Evolutionary conservation across 805 yeast genomes (phyloP), one percentile per base, ranked within the genome.

Genomic region (Starmerella apicola): DNA sequence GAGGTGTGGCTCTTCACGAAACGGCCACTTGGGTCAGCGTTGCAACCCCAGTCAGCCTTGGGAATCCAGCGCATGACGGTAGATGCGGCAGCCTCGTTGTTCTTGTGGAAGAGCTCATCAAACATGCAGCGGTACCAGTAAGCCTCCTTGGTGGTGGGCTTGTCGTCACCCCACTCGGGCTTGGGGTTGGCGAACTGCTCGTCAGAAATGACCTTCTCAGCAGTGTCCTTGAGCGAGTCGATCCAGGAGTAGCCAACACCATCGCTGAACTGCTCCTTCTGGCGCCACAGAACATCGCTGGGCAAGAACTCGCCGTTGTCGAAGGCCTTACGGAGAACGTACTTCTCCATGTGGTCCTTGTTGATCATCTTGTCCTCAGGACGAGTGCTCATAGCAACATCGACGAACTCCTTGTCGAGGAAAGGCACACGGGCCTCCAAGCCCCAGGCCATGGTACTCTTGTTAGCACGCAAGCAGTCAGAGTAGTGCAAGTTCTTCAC

Each of bases 181-280:
- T 84, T 86, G 55, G 95, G 95, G 59, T 70, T 69, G 49, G 82
- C 83, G 51, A 91, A 72, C 66, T 84, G 78, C 68, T 86, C 98
- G 60, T 91, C 98, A 32, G 85, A 61, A 46, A 91, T 81, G 41
- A 73, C 71, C 53, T 71, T 71, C 64, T 85, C 94, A 46, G 98
- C 97, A 37, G 91, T 73, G 51, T 91, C 98, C 72, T 91, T 91
- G 60, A 91, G 74, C 41, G 94, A 85, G 63, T 91, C 99, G 58
- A 91, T 91, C 99, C 99, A 91, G 12, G 95, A 84, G 73, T 91
- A 91, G 50, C 99, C 99, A 44, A 91, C 99, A 66, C 99, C 99
- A 58, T 91, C 99, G 39, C 95, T 81, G 68, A 91, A 91, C 68
- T 91, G 99, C 69, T 91, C 99, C 77, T 91, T 91, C 71, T 91